These are phyloP conservation scores for Ramalina intermedia DNA, from an alignment of 495 filamentous ascomycete species.

Conservation along the genomic window DNA sequence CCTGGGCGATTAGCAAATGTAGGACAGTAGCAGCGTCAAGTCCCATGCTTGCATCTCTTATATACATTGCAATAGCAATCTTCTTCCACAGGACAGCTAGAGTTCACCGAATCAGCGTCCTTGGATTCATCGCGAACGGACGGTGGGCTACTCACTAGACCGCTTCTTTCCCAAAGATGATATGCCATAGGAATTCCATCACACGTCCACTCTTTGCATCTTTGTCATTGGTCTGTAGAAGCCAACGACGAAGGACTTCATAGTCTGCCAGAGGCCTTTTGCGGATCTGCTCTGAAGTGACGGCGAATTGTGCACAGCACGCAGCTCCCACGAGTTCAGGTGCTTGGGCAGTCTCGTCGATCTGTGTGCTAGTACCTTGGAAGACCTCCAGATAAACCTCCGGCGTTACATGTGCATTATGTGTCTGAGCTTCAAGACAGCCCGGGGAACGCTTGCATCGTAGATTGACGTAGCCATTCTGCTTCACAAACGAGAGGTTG, in stretches of 20 bases:
- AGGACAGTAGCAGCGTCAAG: no score
- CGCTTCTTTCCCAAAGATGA: conserved; percentile 37
- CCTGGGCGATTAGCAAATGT: no score
- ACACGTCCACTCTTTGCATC: conserved; percentile 47
- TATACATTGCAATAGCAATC: conserved; percentile 37
- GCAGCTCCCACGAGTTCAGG: conserved; percentile 27
- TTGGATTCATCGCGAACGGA: background rate
- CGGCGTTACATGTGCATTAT: conserved; percentile 13
- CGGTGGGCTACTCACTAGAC: conserved; percentile 26
- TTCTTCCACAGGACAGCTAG: conserved; percentile 32
- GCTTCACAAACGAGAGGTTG: conserved; percentile 26
- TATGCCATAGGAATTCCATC: conserved; percentile 64
- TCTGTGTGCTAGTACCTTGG: conserved; percentile 28
- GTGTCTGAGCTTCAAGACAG: conserved; percentile 29
- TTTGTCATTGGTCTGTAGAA: conserved; percentile 41
- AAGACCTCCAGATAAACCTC: conserved; percentile 32
- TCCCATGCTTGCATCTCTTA: conserved; percentile 20
- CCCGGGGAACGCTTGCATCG: conserved; percentile 32
- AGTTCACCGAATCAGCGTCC: conserved; percentile 18
- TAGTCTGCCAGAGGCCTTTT: conserved; percentile 38
- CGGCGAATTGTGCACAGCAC: conserved; percentile 63
- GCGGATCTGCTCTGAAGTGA: conserved; percentile 36
- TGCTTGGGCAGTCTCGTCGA: conserved; percentile 26
- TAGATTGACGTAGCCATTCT: conserved; percentile 33
- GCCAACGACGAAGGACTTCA: conserved; percentile 40